phyloP scores from a whole-genome alignment of 495 filamentous ascomycete genomes.

The Penicillium dipodomyicola region DNA sequence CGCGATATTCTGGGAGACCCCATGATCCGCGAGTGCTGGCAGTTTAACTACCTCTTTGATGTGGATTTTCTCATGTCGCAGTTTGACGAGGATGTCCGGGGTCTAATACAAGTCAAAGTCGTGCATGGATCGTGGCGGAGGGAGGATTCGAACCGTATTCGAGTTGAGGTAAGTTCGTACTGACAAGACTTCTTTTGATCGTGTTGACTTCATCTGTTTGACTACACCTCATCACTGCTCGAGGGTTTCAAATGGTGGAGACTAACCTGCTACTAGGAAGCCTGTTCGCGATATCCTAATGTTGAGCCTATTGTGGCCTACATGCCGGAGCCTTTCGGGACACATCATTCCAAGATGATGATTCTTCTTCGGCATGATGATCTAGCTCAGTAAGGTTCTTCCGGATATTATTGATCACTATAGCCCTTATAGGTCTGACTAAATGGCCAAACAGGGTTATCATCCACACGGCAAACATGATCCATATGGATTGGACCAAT shows the following conservation, averaged over 20 bases:
- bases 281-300: conserved; percentile 62
- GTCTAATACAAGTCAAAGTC: conserved; percentile 66
- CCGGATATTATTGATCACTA: not conserved
- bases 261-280: conserved; percentile 43
- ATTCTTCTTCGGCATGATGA: conserved; percentile 75
- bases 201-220: not conserved
- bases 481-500: conserved; percentile 77
- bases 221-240: not conserved
- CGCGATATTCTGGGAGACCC: conserved; percentile 76
- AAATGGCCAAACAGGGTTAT: conserved; percentile 48
- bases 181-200: not conserved
- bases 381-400: conserved; percentile 56
- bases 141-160: conserved; percentile 60
- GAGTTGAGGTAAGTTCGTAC: conserved; percentile 55
- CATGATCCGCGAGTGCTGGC: conserved; percentile 81
- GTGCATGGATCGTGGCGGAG: conserved; percentile 87
- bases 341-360: conserved; percentile 88
- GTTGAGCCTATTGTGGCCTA: conserved; percentile 70
- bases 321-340: conserved; percentile 85
- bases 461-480: conserved; percentile 91
- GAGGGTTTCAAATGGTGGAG: not conserved
- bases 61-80: conserved; percentile 68
- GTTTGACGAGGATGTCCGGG: conserved; percentile 68
- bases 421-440: not conserved
- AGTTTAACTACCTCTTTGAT: conserved; percentile 86